Evolutionary conservation across 176 grass and related monocot genomes (phyloP).

Genomic region (Lolium perenne): DNA sequence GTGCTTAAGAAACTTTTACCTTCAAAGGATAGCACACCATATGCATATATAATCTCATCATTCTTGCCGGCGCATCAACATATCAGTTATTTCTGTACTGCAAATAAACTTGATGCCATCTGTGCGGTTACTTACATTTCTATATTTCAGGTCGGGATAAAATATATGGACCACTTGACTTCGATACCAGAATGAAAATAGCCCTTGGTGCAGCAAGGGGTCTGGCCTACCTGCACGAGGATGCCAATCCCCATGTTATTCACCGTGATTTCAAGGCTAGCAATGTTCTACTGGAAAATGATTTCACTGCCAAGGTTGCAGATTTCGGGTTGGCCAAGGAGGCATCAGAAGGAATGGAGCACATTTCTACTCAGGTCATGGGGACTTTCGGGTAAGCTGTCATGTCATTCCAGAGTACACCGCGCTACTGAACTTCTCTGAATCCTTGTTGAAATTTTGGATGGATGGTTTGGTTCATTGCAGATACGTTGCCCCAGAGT

Average conservation of each 20-base stretch:
- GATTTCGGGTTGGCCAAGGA: slow-evolving; percentile 96
- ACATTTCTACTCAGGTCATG: slow-evolving; percentile 95
- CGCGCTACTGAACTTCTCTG: not conserved
- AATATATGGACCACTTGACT: slow-evolving; percentile 70
- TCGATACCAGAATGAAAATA: slow-evolving; percentile 84
- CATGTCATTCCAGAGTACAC: not conserved
- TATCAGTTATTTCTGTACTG: no score
- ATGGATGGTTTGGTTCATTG: slow-evolving; percentile 6
- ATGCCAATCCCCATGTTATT: slow-evolving; percentile 91
- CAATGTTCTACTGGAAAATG: slow-evolving; percentile 86
- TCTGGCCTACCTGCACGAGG: slow-evolving; percentile 91
- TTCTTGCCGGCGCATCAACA: not conserved
- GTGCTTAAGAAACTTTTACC: not conserved
- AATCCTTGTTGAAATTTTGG: not conserved
- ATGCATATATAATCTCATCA: not conserved
- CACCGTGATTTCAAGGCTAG: slow-evolving; percentile 96
- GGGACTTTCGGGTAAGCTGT: slow-evolving; percentile 89
- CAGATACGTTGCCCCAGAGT: slow-evolving; percentile 98
- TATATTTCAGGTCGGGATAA: slow-evolving; percentile 66
- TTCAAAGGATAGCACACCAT: not conserved
- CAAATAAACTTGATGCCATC: not conserved
- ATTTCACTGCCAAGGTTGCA: slow-evolving; percentile 89
- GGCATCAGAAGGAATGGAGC: slow-evolving; percentile 71
- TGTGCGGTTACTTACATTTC: slow-evolving; percentile 23
- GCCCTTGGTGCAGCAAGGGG: slow-evolving; percentile 91